Conservation (phyloP, 352 stramenopile species). For the Phytophthora palmivora region DNA sequence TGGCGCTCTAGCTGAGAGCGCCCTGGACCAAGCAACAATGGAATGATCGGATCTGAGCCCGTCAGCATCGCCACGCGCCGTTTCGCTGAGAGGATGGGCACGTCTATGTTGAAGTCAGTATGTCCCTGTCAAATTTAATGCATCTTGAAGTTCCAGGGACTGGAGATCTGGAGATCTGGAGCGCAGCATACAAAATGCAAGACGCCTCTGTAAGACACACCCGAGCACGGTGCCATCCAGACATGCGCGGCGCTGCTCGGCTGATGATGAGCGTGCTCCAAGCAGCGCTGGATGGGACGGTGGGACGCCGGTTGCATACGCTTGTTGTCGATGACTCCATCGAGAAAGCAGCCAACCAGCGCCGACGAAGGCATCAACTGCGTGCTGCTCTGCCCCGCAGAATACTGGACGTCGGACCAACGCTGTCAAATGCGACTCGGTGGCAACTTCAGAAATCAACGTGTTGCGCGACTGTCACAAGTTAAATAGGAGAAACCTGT, state of each 20-base stretch:
- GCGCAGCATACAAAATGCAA: conserved; percentile 23
- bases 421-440: too few relatives aligned
- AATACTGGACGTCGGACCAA: too few relatives aligned
- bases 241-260: conserved; percentile 5
- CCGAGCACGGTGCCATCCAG: not conserved
- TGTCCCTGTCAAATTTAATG: conserved; percentile 50
- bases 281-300: conserved; percentile 16
- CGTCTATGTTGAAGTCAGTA: conserved; percentile 50
- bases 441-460: too few relatives aligned
- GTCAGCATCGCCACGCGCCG: conserved; percentile 34
- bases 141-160: conserved; percentile 50
- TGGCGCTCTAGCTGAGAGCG: too few relatives aligned
- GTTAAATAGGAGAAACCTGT: too few relatives aligned
- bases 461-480: too few relatives aligned
- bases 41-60: conserved; percentile 1
- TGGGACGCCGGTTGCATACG: conserved; percentile 13
- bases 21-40: not conserved
- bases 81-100: conserved; percentile 28
- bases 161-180: conserved; percentile 3
- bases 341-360: not conserved
- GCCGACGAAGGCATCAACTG: too few relatives aligned
- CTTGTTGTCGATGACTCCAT: conserved; percentile 1
- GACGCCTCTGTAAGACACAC: conserved; percentile 1
- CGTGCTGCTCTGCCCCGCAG: too few relatives aligned
- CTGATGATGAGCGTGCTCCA: conserved; percentile 1